Evolutionary conservation across 768 basidiomycete species (phyloP), one percentile per base, ranked within the genome.

Genomic region (Pleurotus eryngii): DNA sequence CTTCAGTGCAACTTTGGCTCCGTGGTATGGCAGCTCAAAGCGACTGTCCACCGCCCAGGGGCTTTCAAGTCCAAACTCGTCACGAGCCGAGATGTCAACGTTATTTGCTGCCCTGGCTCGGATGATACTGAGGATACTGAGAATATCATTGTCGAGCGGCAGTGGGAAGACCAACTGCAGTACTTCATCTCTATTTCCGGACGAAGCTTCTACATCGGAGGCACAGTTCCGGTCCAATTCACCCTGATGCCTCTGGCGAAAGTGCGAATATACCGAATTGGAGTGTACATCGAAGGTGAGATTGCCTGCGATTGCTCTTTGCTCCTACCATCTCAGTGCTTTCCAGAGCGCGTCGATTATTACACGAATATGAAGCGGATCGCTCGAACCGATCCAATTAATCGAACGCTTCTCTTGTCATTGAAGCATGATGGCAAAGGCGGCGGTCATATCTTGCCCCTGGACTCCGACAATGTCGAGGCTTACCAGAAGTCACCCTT

Each of bases 161-260:
- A 89, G 63, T 99, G 95, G 96, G 95, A 98, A 57, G 80, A 84
- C 49, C 90, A 96, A 67, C 66, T 94, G 62, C 85, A 88, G 57
- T 97, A 95, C 65, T 75, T 89, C 43, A 84, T 97, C 49, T 80
- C 85, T 2, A 72, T 94, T 11, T 80, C 84, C 14, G 87, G 85
- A 4, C 84, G 88, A 59, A 86, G 83, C 59, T 91, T 95, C 70
- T 83, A 87, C 15, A 82, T 98, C 24, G 95, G 94, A 30, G 90
- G 92, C 39, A 78, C 78, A 4, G 78, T 98, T 51, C 92, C 94
- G 0, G 73, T 98, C 22, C 82, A 82, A 24, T 76, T 99, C 26
- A 86, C 90, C 1, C 74, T 98, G 55, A 83, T 90, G 79, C 95
- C 96, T 1, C 68, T 96, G 56, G 76, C 84, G 26, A 96, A 96